A percentile compares a stretch with the other conserved stretches of the same genome.
phyloP scores from a whole-genome alignment of 306 rosid species.

The Pyrus bretschneideri region DNA sequence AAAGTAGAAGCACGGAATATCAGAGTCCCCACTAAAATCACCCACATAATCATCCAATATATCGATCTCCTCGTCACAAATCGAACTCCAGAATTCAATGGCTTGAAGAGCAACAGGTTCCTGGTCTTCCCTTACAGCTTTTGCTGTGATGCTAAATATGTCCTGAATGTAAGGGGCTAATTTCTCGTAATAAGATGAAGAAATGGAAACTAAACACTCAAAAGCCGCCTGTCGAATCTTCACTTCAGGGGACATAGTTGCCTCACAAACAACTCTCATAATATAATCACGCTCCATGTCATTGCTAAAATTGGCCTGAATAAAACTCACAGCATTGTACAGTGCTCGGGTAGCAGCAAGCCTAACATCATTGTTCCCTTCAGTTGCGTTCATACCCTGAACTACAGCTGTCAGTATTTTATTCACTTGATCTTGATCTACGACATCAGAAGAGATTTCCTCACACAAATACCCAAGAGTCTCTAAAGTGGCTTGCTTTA shows the following conservation, averaged over 20 bases:
- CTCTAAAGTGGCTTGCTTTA: slow-evolving; percentile 81
- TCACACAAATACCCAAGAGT: slow-evolving; percentile 90
- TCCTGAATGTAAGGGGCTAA: slow-evolving; percentile 76
- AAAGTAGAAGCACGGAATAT: slow-evolving; percentile 73
- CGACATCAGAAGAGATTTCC: slow-evolving; percentile 72
- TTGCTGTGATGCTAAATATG: slow-evolving; percentile 67
- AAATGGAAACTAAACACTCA: slow-evolving; percentile 88
- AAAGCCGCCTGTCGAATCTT: slow-evolving; percentile 77
- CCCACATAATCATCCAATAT: slow-evolving; percentile 64
- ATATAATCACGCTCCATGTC: slow-evolving; percentile 86
- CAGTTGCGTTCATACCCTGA: slow-evolving; percentile 79
- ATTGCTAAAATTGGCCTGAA: slow-evolving; percentile 80
- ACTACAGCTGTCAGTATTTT: slow-evolving; percentile 87
- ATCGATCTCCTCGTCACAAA: slow-evolving; percentile 90
- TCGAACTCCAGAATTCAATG: slow-evolving; percentile 90
- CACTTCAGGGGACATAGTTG: slow-evolving; percentile 67
- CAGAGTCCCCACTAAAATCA: slow-evolving; percentile 64
- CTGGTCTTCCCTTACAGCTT: slow-evolving; percentile 77
- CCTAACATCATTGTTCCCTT: slow-evolving; percentile 70
- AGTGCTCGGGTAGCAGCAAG: slow-evolving; percentile 82
- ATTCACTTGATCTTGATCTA: slow-evolving; percentile 85
- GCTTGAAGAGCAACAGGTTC: slow-evolving; percentile 95
- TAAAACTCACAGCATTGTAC: slow-evolving; percentile 79
- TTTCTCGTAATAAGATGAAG: slow-evolving; percentile 70
- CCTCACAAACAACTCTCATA: slow-evolving; percentile 91